These are phyloP conservation scores for Geosmithia flava DNA, from an alignment of 2,329 filamentous ascomycete genomes.

Conservation along the genomic window DNA sequence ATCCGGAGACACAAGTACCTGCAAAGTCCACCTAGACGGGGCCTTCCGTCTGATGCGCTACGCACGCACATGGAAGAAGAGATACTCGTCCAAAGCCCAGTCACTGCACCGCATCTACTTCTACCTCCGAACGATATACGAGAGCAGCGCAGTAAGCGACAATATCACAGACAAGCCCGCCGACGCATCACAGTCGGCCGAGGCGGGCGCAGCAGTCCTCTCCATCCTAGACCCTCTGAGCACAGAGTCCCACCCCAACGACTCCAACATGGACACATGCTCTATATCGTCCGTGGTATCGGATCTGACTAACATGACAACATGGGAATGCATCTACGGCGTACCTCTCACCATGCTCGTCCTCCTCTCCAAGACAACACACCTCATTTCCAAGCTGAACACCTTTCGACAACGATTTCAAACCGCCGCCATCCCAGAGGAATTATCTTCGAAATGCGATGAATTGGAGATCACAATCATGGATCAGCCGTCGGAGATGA, in stretches of 20 bases:
- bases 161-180: not conserved
- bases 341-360: conserved; percentile 6
- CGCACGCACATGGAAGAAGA: conserved; percentile 4
- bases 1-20: conserved; percentile 9
- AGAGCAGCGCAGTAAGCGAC: conserved; percentile 5
- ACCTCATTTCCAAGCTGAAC: conserved; percentile 3
- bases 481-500: not conserved
- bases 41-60: conserved; percentile 5
- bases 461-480: conserved; percentile 10
- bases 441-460: conserved; percentile 13
- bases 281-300: not conserved
- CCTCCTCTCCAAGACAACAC: conserved; percentile 3
- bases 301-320: not conserved
- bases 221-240: not conserved
- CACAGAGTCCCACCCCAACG: not conserved
- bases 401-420: not conserved
- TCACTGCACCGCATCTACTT: conserved; percentile 9
- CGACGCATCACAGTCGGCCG: not conserved
- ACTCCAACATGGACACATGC: not conserved
- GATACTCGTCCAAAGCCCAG: conserved; percentile 3
- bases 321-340: conserved; percentile 9
- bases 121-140: conserved; percentile 8
- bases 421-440: not conserved
- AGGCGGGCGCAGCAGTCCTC: not conserved
- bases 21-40: conserved; percentile 7